Base-by-base conservation (phyloP, 2,329 filamentous ascomycete species). In the Neophaeococcomyces aloes region DNA sequence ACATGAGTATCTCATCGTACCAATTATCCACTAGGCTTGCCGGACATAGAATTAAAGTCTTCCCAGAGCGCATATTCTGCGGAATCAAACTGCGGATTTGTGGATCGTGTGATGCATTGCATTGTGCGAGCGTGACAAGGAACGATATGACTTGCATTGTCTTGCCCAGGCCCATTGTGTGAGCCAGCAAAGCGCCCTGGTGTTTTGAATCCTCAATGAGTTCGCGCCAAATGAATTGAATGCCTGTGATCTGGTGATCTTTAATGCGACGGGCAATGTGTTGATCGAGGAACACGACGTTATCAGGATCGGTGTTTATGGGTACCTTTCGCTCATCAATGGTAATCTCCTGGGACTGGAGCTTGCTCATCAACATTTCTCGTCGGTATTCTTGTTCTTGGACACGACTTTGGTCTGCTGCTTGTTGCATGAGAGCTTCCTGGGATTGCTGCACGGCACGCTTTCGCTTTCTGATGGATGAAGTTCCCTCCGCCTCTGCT, bases 151-250 rank as follows among this genome's bases (percentile, higher is more conserved):
- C 76, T 65, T 94, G 87, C 80, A 94, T 86, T 0, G 87, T 93
- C 65, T 94, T 95, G 13, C 87, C 87, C 2, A 94, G 65, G 1
- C 88, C 88, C 87, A 94, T 94, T 0, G 84, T 86, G 59, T 94
- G 87, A 4, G 87, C 83, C 15, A 94, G 69, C 10, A 94, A 70
- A 57, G 85, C 93, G 2, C 87, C 87, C 60, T 87, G 79, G 14
- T 72, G 70, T 4, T 68, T 65, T 3, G 70, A 65, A 44, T 79
- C 73, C 25, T 73, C 70, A 4, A 89, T 75, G 34, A 94, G 67
- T 50, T 89, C 82, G 52, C 86, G 79, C 86, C 88, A 95, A 69
- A 95, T 75, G 61, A 94, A 94, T 8, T 81, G 79, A 15, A 94
- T 77, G 1, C 88, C 88, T 1, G 77, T 70, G 36, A 93, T 69